Evolutionary conservation across 768 basidiomycete species (phyloP).

Genomic region (Suillus bovinus): DNA sequence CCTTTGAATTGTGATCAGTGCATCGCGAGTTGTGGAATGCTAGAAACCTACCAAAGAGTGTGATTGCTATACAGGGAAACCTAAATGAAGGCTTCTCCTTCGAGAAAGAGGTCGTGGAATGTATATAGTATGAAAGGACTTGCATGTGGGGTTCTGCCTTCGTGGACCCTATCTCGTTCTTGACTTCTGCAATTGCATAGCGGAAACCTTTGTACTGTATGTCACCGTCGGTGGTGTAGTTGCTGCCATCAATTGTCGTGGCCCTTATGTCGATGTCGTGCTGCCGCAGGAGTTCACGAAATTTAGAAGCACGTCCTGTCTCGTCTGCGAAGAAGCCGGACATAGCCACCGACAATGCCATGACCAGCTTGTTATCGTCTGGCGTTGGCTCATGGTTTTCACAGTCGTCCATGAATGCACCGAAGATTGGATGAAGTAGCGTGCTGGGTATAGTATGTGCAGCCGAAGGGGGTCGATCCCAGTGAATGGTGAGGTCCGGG

Average conservation of each 20-base stretch:
- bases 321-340: neutral
- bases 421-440: neutral
- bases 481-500: neutral
- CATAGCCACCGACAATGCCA: neutral
- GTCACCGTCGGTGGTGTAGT: too few species aligned
- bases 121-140: neutral
- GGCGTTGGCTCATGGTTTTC: neutral
- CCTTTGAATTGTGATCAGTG: constrained; percentile 11
- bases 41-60: neutral
- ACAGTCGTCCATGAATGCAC: neutral
- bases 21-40: neutral
- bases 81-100: neutral
- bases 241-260: neutral
- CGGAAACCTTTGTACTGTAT: too few species aligned
- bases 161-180: neutral
- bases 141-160: neutral
- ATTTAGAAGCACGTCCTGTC: neutral
- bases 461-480: neutral
- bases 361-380: neutral
- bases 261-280: neutral
- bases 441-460: neutral
- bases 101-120: neutral
- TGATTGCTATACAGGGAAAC: neutral
- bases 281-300: neutral
- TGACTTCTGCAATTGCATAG: neutral